Evolutionary conservation across 176 grass and related monocot species (phyloP).

Genomic region (Hsuehochloa calcarea): DNA sequence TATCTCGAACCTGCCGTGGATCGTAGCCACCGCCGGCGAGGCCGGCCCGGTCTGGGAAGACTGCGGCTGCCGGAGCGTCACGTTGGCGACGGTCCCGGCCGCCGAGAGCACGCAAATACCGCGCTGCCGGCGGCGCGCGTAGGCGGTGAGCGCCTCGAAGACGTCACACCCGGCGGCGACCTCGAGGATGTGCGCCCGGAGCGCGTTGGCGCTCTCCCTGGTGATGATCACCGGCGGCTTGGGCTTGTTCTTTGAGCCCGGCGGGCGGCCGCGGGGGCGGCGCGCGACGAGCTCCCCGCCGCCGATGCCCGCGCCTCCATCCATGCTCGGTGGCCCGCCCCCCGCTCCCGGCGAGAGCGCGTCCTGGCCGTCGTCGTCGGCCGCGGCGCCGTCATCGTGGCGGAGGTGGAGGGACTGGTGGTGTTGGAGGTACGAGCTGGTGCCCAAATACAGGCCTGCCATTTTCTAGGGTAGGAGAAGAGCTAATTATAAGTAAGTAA

Average conservation of each 20-base stretch:
- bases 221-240: conserved; percentile 98
- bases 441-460: conserved; percentile 92
- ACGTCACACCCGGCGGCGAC: conserved; percentile 84
- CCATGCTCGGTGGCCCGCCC: conserved; percentile 2
- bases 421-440: conserved; percentile 73
- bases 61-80: conserved; percentile 71
- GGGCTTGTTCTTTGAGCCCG: conserved; percentile 97
- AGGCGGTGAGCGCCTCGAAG: conserved; percentile 74
- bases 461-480: conserved; percentile 62
- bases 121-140: conserved; percentile 84
- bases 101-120: conserved; percentile 89
- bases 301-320: conserved; percentile 25
- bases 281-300: conserved; percentile 46
- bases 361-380: conserved; percentile 32
- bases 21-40: conserved; percentile 50
- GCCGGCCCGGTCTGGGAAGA: conserved; percentile 35
- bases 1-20: conserved; percentile 93
- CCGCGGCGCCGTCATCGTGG: conserved; percentile 26
- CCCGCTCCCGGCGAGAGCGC: conserved; percentile 19
- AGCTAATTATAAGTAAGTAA: conserved; percentile 51
- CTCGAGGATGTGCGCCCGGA: conserved; percentile 87
- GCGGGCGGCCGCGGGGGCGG: conserved; percentile 76
- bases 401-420: conserved; percentile 43
- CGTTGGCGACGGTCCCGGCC: conserved; percentile 77
- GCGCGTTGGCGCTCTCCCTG: conserved; percentile 89